Percentiles rank a stretch among this genome's conserved stretches.
These are phyloP conservation scores for Fusarium beomiforme DNA, from an alignment of 2,329 filamentous ascomycete species.

Conservation along the genomic window DNA sequence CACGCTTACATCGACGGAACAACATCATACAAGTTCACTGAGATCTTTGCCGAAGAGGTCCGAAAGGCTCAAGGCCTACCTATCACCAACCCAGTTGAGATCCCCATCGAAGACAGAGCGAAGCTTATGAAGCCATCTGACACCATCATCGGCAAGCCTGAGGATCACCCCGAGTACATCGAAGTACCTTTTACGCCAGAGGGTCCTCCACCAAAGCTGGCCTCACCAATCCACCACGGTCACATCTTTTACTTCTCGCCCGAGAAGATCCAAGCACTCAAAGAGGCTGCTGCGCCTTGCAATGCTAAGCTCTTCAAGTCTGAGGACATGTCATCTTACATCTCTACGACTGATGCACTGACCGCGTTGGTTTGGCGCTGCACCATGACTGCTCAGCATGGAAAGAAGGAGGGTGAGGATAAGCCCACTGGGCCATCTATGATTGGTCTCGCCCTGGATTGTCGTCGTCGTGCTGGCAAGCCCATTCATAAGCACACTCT, in stretches of 20 bases:
- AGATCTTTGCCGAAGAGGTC: conserved; percentile 6
- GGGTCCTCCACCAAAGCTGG: conserved; percentile 1
- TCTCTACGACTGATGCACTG: conserved; percentile 13
- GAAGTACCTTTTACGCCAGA: conserved; percentile 10
- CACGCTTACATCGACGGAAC: background rate
- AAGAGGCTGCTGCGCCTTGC: background rate
- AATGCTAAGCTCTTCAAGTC: background rate
- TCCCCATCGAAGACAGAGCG: background rate
- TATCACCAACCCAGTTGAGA: background rate
- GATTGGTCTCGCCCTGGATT: conserved; percentile 8
- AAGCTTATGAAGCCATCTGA: conserved; percentile 3
- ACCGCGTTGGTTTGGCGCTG: conserved; percentile 14
- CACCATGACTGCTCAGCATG: conserved; percentile 7
- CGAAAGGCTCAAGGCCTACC: conserved; percentile 2
- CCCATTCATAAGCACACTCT: conserved; percentile 7
- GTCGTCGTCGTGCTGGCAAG: conserved; percentile 7
- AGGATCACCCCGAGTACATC: conserved; percentile 7
- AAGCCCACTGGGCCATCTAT: background rate
- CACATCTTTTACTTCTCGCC: conserved; percentile 16
- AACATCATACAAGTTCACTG: conserved; percentile 10
- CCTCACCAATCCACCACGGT: conserved; percentile 1
- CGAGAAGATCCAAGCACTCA: background rate
- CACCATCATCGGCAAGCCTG: background rate
- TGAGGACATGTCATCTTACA: background rate
- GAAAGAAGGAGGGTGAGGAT: background rate